These are phyloP conservation scores for Oemleria cerasiformis DNA, from an alignment of 306 rosid genomes.

Conservation along the genomic window DNA sequence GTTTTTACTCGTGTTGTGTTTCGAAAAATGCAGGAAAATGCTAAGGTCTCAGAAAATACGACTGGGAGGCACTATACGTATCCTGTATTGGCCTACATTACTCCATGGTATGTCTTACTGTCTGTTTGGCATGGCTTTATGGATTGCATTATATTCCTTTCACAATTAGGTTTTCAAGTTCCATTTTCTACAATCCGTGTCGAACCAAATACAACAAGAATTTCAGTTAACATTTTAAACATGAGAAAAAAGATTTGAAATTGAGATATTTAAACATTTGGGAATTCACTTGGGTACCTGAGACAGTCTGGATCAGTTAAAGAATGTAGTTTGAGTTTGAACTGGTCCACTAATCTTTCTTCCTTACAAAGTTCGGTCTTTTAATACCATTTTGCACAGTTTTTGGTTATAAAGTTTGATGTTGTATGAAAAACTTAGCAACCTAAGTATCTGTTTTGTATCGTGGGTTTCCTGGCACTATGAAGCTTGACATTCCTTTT, in stretches of 20 bases:
- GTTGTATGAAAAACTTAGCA: background rate
- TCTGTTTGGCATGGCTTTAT: background rate
- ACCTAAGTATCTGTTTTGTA: background rate
- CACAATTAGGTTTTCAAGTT: background rate
- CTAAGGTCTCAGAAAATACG: slow-evolving; percentile 47
- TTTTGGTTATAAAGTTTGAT: slow-evolving; percentile 7
- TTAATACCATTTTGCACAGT: background rate
- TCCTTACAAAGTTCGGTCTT: background rate
- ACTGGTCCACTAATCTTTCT: background rate
- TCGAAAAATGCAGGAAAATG: slow-evolving; percentile 55
- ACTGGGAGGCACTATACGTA: slow-evolving; percentile 53
- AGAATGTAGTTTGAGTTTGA: background rate
- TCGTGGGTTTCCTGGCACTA: background rate
- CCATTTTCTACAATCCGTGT: background rate
- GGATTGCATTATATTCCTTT: background rate
- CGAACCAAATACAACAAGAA: background rate
- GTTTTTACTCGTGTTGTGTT: slow-evolving; percentile 11
- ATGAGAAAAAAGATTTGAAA: background rate
- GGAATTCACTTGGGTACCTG: background rate
- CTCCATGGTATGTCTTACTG: slow-evolving; percentile 70
- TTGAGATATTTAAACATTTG: background rate
- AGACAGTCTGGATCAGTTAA: background rate
- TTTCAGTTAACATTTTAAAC: background rate
- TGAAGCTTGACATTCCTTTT: slow-evolving; percentile 3
- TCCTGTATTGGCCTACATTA: slow-evolving; percentile 86